Conservation (phyloP, 192 early-diverging fungal species). For the Podila clonocystis region DNA sequence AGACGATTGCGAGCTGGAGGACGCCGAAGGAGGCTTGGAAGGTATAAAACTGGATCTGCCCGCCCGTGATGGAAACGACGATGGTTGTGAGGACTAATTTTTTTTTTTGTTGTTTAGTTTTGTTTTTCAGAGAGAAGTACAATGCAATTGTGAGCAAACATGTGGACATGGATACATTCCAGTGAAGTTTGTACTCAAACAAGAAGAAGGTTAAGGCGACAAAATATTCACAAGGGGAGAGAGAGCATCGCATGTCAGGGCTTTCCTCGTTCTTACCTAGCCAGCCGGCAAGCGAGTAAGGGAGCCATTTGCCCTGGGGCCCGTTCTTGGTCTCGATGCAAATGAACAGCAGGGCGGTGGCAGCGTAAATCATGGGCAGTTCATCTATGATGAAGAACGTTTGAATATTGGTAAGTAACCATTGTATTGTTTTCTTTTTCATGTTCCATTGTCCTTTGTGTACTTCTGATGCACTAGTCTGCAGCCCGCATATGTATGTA, state of each 20-base stretch:
- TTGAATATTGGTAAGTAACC: background rate
- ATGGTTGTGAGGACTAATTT: conserved; percentile 35
- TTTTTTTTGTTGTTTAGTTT: background rate
- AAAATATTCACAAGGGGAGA: background rate
- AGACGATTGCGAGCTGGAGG: conserved; percentile 34
- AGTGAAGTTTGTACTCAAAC: too few relatives aligned
- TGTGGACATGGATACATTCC: background rate
- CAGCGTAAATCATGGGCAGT: conserved; percentile 53
- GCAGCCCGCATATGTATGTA: background rate
- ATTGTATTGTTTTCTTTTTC: background rate
- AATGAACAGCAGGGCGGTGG: conserved; percentile 49
- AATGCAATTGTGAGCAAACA: background rate
- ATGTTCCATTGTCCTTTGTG: background rate
- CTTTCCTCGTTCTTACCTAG: conserved; percentile 24
- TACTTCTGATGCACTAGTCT: background rate
- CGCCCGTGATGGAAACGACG: conserved; percentile 42
- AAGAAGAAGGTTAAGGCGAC: too few relatives aligned
- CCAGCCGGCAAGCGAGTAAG: conserved; percentile 58
- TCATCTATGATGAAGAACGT: conserved; percentile 19
- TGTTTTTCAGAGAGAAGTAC: background rate
- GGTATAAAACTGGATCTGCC: conserved; percentile 40
- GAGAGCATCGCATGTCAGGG: background rate
- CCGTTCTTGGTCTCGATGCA: conserved; percentile 53
- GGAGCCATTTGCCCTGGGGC: conserved; percentile 55
- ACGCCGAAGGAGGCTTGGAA: conserved; percentile 51